These are phyloP conservation scores for Phytopythium boreale DNA, from an alignment of 352 stramenopile species.

Conservation along the genomic window DNA sequence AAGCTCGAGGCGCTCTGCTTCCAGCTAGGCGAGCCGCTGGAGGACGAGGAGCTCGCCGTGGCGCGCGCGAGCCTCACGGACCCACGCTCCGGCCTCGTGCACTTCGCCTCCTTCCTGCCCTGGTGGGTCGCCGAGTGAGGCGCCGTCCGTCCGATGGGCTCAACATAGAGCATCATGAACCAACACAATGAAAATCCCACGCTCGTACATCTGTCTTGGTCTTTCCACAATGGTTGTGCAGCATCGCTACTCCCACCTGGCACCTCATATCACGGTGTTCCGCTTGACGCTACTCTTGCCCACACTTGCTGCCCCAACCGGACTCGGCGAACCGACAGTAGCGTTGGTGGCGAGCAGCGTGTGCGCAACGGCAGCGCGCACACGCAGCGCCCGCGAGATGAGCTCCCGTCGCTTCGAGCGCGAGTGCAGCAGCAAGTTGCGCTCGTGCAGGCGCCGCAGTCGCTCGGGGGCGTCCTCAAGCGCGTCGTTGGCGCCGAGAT, in stretches of 20 bases:
- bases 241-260: neutral
- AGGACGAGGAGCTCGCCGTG: constrained; percentile 51
- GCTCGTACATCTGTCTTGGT: neutral
- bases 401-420: constrained; percentile 59
- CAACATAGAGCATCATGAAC: neutral
- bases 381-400: constrained; percentile 50
- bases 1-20: constrained; percentile 61
- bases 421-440: constrained; percentile 59
- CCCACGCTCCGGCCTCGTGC: constrained; percentile 48
- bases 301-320: neutral
- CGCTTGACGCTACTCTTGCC: neutral
- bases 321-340: neutral
- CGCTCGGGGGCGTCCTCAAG: constrained; percentile 38
- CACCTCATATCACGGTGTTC: neutral
- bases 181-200: neutral
- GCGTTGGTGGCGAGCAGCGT: constrained; percentile 17
- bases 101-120: constrained; percentile 56
- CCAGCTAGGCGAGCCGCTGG: constrained; percentile 52
- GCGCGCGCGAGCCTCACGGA: constrained; percentile 47
- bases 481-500: constrained; percentile 37
- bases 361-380: constrained; percentile 39
- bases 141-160: too few relatives aligned
- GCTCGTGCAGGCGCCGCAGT: constrained; percentile 57
- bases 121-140: constrained; percentile 60
- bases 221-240: too few relatives aligned